A percentile compares a stretch with the other conserved stretches of the same genome.
Evolutionary conservation across 2,329 filamentous ascomycete genomes (phyloP).

Genomic region (Aspergillus sp.): DNA sequence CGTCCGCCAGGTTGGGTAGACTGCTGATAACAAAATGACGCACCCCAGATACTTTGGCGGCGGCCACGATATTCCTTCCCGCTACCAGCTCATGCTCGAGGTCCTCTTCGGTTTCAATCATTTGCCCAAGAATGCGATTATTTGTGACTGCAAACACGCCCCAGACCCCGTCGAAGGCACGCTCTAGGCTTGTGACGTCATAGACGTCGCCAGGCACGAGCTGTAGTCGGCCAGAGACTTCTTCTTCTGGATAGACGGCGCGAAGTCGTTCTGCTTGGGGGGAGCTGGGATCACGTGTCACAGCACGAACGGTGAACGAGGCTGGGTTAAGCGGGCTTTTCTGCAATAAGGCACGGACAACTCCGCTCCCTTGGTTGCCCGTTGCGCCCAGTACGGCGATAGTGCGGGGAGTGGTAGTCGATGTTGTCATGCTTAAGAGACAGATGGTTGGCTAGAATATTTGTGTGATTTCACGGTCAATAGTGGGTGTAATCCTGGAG

Average conservation of each 20-base stretch:
- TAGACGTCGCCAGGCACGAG: slow-evolving; percentile 16
- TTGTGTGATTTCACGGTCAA: too few relatives aligned
- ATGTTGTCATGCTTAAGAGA: too few relatives aligned
- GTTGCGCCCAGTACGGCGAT: slow-evolving; percentile 9
- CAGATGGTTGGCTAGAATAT: too few relatives aligned
- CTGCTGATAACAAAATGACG: slow-evolving; percentile 23
- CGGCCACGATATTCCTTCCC: slow-evolving; percentile 21
- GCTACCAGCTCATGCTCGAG: slow-evolving; percentile 22
- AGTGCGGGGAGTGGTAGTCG: too few relatives aligned
- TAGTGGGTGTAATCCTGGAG: too few relatives aligned
- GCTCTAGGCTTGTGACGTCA: slow-evolving; percentile 2
- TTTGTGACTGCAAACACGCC: slow-evolving; percentile 24
- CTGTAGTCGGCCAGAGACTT: slow-evolving; percentile 4
- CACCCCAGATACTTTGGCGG: slow-evolving; percentile 15
- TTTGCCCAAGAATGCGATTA: slow-evolving; percentile 7
- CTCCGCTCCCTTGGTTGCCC: slow-evolving; percentile 19
- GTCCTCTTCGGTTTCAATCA: slow-evolving; percentile 19
- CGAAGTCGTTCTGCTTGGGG: slow-evolving; percentile 3
- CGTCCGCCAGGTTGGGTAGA: slow-evolving; percentile 19
- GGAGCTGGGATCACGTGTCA: slow-evolving; percentile 16
- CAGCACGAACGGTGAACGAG: slow-evolving; percentile 14
- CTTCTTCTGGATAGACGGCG: neutral
- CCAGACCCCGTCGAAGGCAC: slow-evolving; percentile 18
- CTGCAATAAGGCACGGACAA: slow-evolving; percentile 14
- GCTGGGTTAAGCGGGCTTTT: neutral